phyloP scores from a whole-genome alignment of 805 yeast genomes.

The Jamesozyma lodderae region DNA sequence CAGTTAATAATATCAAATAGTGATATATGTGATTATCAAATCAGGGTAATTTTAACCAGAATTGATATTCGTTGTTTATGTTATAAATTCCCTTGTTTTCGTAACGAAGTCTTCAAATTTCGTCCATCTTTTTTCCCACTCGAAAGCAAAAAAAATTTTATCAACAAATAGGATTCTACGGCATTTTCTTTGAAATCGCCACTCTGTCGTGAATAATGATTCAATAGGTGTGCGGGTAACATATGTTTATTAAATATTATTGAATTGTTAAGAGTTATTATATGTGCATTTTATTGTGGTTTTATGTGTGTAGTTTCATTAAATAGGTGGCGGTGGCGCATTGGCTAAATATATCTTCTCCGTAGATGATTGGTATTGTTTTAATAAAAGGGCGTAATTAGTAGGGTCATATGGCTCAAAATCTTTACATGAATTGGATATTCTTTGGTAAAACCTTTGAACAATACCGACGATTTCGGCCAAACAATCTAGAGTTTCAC shows the following conservation, averaged over 20 bases:
- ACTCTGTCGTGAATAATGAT: background rate
- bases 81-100: background rate
- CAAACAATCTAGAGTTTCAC: constrained; percentile 36
- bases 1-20: background rate
- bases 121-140: background rate
- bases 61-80: background rate
- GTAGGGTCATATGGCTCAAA: constrained; percentile 16
- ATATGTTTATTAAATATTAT: background rate
- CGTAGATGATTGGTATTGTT: constrained; percentile 22
- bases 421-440: constrained; percentile 18
- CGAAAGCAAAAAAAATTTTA: background rate
- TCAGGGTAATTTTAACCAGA: constrained; percentile 1
- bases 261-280: background rate
- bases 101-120: too few species aligned
- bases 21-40: too few species aligned
- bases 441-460: constrained; percentile 24
- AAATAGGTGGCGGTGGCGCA: constrained; percentile 29
- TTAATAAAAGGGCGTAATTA: constrained; percentile 18
- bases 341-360: constrained; percentile 26
- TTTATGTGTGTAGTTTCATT: background rate
- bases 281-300: too few species aligned
- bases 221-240: background rate
- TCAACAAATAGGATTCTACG: background rate
- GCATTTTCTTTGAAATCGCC: background rate
- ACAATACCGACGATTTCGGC: constrained; percentile 29